Base-by-base conservation (phyloP, 1,139 yeast species). In the Yamadazyma blattariae region DNA sequence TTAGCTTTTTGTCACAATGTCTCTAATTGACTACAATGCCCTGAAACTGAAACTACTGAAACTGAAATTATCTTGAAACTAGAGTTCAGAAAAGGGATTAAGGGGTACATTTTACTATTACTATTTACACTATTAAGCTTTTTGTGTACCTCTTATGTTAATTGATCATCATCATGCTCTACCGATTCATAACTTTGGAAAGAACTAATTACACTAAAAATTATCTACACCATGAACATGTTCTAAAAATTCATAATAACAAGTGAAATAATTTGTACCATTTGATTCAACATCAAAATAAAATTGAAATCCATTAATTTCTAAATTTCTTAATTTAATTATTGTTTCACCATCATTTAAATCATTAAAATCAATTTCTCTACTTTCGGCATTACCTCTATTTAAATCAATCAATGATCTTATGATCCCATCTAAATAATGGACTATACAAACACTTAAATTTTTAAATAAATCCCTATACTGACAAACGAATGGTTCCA, bases 371-470 rank as follows among this genome's bases (percentile, higher is more conserved):
- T 49, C 55, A 13, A 64, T 48, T 9, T 52, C 57, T 10, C 55
- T 42, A 30, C 56, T 42, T 43, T 70, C 76, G 1, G 76, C 75
- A 44, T 68, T 56, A 1, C 75, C 76, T 19, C 76, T 46, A 41
- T 66, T 56, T 37, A 70, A 55, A 36, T 61, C 59, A 27, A 61
- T 49, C 50, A 67, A 47, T 18, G 47, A 50, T 12, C 54, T 44
- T 13, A 68, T 51, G 16, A 65, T 42, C 31, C 57, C 63, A 32
- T 64, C 56, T 16, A 65, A 40, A 39, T 55, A 68, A 42, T 70
- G 76, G 2, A 63, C 46, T 12, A 67, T 47, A 30, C 61, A 56
- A 5, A 24, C 24, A 26, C 37, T 36, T 16, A 47, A 28, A n/a
- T 34, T 45, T 33, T 11, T 57, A 50, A 32, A 64, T 42, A 32